Evolutionary conservation across 2,329 filamentous ascomycete species (phyloP), one percentile per base, ranked within the genome.

Genomic region (Trichoderma atrobrunneum): DNA sequence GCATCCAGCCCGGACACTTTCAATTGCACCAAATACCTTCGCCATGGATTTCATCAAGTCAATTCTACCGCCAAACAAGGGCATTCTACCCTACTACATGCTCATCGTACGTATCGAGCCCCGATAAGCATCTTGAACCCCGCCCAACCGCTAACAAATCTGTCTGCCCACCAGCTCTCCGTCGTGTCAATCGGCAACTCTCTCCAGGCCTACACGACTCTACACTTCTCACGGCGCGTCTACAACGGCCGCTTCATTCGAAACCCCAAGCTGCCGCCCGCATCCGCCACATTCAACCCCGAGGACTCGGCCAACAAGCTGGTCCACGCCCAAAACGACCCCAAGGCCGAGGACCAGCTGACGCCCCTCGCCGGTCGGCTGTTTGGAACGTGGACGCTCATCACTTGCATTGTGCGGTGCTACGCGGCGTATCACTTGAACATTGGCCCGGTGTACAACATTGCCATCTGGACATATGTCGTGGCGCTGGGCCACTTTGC

Each of bases 331-430:
- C 72, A 87, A 81, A 70, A 70, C 28, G 83, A 84, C 64, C 80
- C 84, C 72, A 84, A 84, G 77, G 85, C 82, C 59, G 78, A 82
- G 72, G 88, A 90, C 78, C 88, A 90, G 81, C 88, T 93, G 71
- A 95, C 93, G 7, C 89, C 92, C 6, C 89, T 97, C 34, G 91
- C 90, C 12, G 91, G 91, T 30, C 91, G 93, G 74, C 90, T 93
- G 24, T 97, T 97, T 80, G 94, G 92, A 69, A 96, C 93, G 34
- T 98, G 94, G 91, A 97, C 95, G 0, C 87, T 95, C 72, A 85
- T 97, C 72, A 91, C 92, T 7, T 88, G 90, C 72, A 84, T 97
- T 65, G 87, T 97, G 59, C 89, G 95, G 67, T 84, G 94, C 75
- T 97, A 97, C 79, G 93, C 93, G 5, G 93, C 93, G 39, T 97